Percentiles rank a stretch among this genome's conserved stretches.
Evolutionary conservation across 345 rosid genomes (phyloP).

Genomic region (Cardamine chenopodiifolia): DNA sequence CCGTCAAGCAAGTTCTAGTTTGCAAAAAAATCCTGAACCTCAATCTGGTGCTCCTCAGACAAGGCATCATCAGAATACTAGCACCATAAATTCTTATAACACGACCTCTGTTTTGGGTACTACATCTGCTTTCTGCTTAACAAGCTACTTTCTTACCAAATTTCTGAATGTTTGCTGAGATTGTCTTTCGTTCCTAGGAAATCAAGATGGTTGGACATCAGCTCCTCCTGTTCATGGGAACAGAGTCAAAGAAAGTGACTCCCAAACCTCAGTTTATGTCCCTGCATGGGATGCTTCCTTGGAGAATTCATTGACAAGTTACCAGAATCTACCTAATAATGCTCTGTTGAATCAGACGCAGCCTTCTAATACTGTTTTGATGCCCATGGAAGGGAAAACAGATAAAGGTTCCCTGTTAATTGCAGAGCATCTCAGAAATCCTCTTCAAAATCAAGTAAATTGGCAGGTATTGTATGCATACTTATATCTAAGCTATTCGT

Average conservation of each 20-base stretch:
- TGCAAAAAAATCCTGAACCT: constrained; percentile 41
- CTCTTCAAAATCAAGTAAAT: constrained; percentile 55
- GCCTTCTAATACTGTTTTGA: constrained; percentile 37
- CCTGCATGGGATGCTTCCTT: constrained; percentile 71
- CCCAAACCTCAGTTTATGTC: constrained; percentile 58
- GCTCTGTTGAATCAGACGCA: constrained; percentile 44
- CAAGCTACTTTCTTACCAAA: constrained; percentile 15
- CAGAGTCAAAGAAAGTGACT: constrained; percentile 47
- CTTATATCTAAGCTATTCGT: constrained; percentile 12
- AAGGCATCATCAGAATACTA: constrained; percentile 44
- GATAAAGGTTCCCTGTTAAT: constrained; percentile 40
- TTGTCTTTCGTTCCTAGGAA: constrained; percentile 44
- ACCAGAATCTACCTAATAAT: constrained; percentile 41
- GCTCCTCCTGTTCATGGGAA: constrained; percentile 46
- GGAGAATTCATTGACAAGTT: constrained; percentile 51
- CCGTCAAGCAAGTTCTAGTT: constrained; percentile 56
- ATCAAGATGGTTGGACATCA: constrained; percentile 45
- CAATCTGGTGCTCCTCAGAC: constrained; percentile 44
- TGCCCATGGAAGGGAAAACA: constrained; percentile 34
- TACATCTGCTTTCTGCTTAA: constrained; percentile 19
- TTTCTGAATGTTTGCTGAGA: constrained; percentile 26
- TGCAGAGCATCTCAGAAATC: constrained; percentile 47
- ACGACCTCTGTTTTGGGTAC: constrained; percentile 51
- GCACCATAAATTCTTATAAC: constrained; percentile 41
- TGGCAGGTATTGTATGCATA: constrained; percentile 61